Conservation (phyloP, 106 monocot species). For the Apostasia ramifera region DNA sequence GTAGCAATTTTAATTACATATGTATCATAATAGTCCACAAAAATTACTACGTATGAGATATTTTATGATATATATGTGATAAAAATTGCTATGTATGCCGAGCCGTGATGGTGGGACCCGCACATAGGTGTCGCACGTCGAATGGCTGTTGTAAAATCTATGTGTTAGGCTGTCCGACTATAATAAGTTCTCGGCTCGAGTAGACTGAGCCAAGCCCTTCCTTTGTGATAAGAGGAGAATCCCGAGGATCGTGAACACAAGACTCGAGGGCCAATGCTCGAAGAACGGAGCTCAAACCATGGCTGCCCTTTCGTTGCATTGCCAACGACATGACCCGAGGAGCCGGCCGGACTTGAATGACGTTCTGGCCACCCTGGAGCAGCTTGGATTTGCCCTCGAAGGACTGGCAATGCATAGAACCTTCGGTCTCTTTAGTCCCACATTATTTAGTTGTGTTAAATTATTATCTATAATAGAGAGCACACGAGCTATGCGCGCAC, state of each 20-base stretch:
- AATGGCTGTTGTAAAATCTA: too few species aligned
- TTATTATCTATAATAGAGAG: too few species aligned
- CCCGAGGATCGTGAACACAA: not conserved
- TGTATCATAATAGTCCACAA: too few species aligned
- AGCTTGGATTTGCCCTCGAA: constrained; percentile 1
- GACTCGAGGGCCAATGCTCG: not conserved
- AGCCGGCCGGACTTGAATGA: not conserved
- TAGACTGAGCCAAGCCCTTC: not conserved
- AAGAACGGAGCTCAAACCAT: not conserved
- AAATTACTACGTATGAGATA: too few species aligned
- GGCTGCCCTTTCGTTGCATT: not conserved
- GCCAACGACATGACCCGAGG: not conserved
- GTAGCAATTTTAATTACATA: too few species aligned
- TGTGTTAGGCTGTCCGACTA: too few species aligned
- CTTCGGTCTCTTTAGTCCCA: too few species aligned
- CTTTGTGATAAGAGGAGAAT: not conserved
- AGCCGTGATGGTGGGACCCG: too few species aligned
- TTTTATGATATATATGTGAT: not conserved
- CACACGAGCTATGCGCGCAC: too few species aligned
- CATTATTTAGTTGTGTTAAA: too few species aligned
- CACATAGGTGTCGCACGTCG: too few species aligned
- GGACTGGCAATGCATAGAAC: not conserved
- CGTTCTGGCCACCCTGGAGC: not conserved
- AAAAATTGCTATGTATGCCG: not conserved
- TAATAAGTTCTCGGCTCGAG: not conserved